Evolutionary conservation across 345 rosid genomes (phyloP).

Genomic region (Salix viminalis): DNA sequence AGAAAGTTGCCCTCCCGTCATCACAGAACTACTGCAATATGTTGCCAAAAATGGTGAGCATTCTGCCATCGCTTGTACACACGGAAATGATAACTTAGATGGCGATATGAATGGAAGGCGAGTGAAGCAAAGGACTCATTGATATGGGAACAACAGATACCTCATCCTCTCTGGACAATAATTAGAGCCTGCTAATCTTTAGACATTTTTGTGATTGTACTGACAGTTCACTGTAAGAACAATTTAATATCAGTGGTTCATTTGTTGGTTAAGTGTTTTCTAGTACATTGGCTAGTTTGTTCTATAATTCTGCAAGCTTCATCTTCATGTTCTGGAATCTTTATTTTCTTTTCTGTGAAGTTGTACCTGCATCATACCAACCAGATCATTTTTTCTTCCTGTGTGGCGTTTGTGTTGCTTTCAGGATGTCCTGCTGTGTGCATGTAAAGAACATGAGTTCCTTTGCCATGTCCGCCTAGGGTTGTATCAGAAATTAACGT

Average conservation of each 20-base stretch:
- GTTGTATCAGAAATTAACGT: not conserved
- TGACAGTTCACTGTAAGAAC: constrained; percentile 6
- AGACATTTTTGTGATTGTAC: constrained; percentile 28
- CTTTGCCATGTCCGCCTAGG: not conserved
- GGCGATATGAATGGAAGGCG: constrained; percentile 61
- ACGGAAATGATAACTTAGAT: constrained; percentile 41
- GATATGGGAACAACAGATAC: constrained; percentile 20
- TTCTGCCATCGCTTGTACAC: constrained; percentile 40
- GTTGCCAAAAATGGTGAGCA: constrained; percentile 57
- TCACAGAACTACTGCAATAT: constrained; percentile 28
- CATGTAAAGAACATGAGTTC: not conserved
- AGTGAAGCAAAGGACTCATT: constrained; percentile 67
- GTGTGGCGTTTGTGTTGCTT: not conserved
- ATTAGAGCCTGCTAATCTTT: constrained; percentile 12
- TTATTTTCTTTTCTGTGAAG: not conserved
- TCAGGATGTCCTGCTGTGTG: not conserved
- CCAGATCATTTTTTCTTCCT: not conserved
- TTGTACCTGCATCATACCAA: not conserved
- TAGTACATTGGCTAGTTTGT: not conserved
- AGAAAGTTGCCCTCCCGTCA: constrained; percentile 30
- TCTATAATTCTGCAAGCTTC: not conserved
- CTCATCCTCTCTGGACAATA: not conserved
- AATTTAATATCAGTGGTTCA: constrained; percentile 3
- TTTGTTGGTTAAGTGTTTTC: constrained; percentile 9
- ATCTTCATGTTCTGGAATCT: not conserved